Evolutionary conservation across 2,329 filamentous ascomycete genomes (phyloP), one percentile per base, ranked within the genome.

Genomic region (Chaetomiaceae sp.): DNA sequence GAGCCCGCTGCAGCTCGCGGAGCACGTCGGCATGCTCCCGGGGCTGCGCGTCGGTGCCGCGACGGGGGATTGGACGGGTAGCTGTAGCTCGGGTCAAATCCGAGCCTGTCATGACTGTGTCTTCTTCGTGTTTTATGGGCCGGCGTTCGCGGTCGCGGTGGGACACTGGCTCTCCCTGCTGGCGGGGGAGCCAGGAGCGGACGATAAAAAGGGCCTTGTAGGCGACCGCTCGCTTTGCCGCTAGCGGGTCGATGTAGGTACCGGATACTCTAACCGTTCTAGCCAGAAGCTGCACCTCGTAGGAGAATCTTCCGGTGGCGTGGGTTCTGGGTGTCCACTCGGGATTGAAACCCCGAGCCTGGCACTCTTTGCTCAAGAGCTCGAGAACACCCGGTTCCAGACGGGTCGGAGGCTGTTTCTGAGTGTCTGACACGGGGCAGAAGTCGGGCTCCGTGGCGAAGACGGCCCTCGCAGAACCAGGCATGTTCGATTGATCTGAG

Each of bases 291-390:
- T 37, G 32, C 6, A 55, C 41, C 9, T 39, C 19, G 44, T 42
- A 54, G 3, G 19, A 45, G 19, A 42, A 49, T 19, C 11, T 42
- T 17, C 34, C 43, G 4, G 18, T 18, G 34, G 30, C 30, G n/a
- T 12, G 2, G 4, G 11, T 11, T 8, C n/a, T n/a, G n/a, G n/a
- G n/a, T n/a, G n/a, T 10, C 32, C 35, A 54, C 18, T 38, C 29
- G 7, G 52, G 55, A 34, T 58, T 57, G 45, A 57, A 56, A n/a
- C 37, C 19, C 18, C 52, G 56, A 7, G 15, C 27, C 42, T 55
- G 56, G 30, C 55, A 58, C 44, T 52, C 51, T 4, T 20, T 33
- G 10, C 48, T 52, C 2, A 58, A 44, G 1, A 12, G 30, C 37
- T 34, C 18, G 4, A 19, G 15, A 8, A 45, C 22, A 6, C 19